Evolutionary conservation across 306 rosid genomes (phyloP), one percentile per base, ranked within the genome.

Genomic region (Coriaria nepalensis): DNA sequence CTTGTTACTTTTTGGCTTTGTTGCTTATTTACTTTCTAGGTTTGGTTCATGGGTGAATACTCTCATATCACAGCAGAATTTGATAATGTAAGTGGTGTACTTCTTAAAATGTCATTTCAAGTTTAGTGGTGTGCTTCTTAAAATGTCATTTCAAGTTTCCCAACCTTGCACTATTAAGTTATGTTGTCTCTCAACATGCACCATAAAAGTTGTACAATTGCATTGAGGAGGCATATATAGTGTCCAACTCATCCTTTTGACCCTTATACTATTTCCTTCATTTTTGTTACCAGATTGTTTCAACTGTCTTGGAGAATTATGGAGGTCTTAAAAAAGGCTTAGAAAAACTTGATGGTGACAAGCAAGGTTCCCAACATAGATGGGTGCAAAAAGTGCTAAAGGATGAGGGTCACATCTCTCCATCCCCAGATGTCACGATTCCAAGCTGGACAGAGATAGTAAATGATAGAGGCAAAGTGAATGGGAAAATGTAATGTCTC

Each of bases 41-140:
- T 85, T 65, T 77, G 94, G 79, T 85, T 79, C 65, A 92, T 92
- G 98, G 96, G 98, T 4, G 70, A 75, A 65, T 74, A 82, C 64
- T 82, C 87, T 60, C 96, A 85, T 72, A 75, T 85, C 39, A 85
- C 96, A 33, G 72, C 63, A 5, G 86, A 85, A 70, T 92, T 92
- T 33, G 87, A 92, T 68, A 75, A 69, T 64, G 98, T 82, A 79
- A 76, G 95, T 72, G 40, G 36, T 43, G 13, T 43, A 66, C 70
- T 57, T 53, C 14, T 60, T 49, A 15, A 35, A 61, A 43, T 61
- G 20, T 51, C 37, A 35, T 62, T 62, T 10, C 15, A 50, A 36
- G 48, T 49, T 59, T 50, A 12, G n/a, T 43, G 46, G 36, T 42
- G 13, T 43, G 64, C 70, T 56, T 53, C 13, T 60, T 49, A 15